Conservation (phyloP, 805 yeast genomes). For the Wickerhamiella allomyrinae region DNA sequence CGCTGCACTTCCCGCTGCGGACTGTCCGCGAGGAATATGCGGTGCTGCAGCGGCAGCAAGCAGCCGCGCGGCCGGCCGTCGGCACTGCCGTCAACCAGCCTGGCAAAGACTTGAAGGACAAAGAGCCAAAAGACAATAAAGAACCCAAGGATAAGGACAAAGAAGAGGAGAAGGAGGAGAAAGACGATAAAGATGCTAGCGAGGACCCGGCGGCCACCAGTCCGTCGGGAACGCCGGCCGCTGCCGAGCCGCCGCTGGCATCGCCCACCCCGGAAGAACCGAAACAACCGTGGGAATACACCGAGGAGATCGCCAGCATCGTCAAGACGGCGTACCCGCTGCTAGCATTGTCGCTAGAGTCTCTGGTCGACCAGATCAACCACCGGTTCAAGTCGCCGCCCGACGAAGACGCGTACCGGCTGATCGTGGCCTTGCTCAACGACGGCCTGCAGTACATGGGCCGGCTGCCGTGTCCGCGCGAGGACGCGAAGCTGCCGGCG, state of each 20-base stretch:
- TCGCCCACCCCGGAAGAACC: conserved; percentile 17
- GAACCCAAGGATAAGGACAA: too few relatives aligned
- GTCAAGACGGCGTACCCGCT: conserved; percentile 93
- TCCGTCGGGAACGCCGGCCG: not conserved
- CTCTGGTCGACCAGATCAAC: conserved; percentile 87
- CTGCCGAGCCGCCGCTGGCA: not conserved
- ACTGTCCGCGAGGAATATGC: conserved; percentile 92
- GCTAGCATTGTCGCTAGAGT: conserved; percentile 80
- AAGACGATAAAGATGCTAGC: too few relatives aligned
- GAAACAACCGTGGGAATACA: conserved; percentile 88
- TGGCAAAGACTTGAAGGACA: too few relatives aligned
- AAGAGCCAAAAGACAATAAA: too few relatives aligned
- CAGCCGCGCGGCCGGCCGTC: conserved; percentile 2
- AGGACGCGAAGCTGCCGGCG: conserved; percentile 76
- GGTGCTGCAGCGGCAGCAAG: conserved; percentile 65
- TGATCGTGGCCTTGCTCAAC: conserved; percentile 79
- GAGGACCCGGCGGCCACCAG: not conserved
- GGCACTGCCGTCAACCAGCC: not conserved
- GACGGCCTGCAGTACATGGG: conserved; percentile 89
- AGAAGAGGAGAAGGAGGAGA: too few relatives aligned
- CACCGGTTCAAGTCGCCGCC: conserved; percentile 87
- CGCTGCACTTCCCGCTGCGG: conserved; percentile 86
- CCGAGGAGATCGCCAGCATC: conserved; percentile 84
- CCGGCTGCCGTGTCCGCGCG: conserved; percentile 73
- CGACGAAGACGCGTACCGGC: conserved; percentile 90